A percentile compares a stretch with the other conserved stretches of the same genome.
phyloP scores from a whole-genome alignment of 768 basidiomycete species.

The Naganishia antarctica region DNA sequence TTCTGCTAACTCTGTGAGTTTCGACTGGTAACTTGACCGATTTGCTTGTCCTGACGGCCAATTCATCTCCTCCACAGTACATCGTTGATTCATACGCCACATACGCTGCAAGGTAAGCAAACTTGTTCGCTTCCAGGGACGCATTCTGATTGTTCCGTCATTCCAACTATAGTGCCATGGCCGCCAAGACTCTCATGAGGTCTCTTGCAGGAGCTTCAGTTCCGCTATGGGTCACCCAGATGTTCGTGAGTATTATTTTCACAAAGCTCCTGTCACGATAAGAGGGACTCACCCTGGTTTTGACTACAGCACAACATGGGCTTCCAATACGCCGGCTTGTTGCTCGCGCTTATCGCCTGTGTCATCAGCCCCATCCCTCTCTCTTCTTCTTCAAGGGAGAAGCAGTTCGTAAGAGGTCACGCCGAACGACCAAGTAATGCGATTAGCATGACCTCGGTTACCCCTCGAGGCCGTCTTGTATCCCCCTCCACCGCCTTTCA shows the following conservation, averaged over 20 bases:
- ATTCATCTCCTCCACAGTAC: too few species aligned
- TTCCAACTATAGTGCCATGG: slow-evolving; percentile 53
- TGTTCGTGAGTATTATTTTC: slow-evolving; percentile 48
- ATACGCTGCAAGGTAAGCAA: slow-evolving; percentile 38
- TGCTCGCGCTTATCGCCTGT: slow-evolving; percentile 36
- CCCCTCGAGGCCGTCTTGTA: too few species aligned
- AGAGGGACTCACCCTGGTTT: background rate
- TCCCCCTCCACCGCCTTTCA: too few species aligned
- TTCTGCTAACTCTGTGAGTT: slow-evolving; percentile 56
- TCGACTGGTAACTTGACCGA: too few species aligned
- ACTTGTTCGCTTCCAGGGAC: background rate
- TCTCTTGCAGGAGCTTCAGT: slow-evolving; percentile 68
- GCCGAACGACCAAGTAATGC: slow-evolving; percentile 28
- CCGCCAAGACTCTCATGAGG: slow-evolving; percentile 62
- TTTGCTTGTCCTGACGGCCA: too few species aligned
- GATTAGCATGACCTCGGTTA: background rate
- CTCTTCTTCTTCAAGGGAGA: slow-evolving; percentile 39
- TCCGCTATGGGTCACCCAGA: slow-evolving; percentile 69
- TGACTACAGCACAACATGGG: slow-evolving; percentile 33
- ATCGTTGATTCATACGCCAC: slow-evolving; percentile 41
- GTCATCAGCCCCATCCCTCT: slow-evolving; percentile 37
- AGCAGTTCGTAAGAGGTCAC: slow-evolving; percentile 30
- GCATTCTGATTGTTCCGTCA: background rate
- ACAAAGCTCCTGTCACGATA: background rate
- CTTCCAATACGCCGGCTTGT: slow-evolving; percentile 34